These are phyloP conservation scores for Nemania sp. DNA, from an alignment of 2,329 filamentous ascomycete genomes.

Conservation along the genomic window DNA sequence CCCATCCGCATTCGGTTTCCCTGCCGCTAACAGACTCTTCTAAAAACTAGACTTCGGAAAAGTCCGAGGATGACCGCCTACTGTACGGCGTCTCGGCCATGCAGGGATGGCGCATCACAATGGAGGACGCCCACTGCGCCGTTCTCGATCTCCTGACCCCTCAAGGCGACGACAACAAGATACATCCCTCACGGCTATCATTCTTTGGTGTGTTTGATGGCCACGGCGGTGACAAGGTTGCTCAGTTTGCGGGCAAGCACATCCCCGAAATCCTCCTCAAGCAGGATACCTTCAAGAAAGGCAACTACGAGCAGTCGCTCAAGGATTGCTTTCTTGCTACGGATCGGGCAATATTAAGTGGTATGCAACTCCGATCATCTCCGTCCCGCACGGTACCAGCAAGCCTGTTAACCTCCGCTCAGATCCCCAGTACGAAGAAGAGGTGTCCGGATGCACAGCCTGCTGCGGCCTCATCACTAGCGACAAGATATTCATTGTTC, in stretches of 20 bases:
- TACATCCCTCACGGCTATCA: constrained; percentile 74
- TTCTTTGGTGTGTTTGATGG: constrained; percentile 99
- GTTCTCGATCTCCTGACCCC: constrained; percentile 80
- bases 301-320: constrained; percentile 91
- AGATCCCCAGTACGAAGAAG: constrained; percentile 97
- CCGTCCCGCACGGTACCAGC: not conserved
- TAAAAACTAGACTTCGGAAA: constrained; percentile 72
- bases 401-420: constrained; percentile 31
- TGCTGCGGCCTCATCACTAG: constrained; percentile 87
- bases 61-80: constrained; percentile 90
- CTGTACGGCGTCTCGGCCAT: constrained; percentile 95
- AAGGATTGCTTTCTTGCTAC: constrained; percentile 98
- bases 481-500: constrained; percentile 92
- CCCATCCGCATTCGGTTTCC: not conserved
- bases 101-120: constrained; percentile 99
- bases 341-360: constrained; percentile 92
- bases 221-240: constrained; percentile 96
- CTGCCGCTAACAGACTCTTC: constrained; percentile 16
- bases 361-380: constrained; percentile 54
- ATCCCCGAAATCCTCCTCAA: constrained; percentile 94
- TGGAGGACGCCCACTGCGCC: constrained; percentile 95
- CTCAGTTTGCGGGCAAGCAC: constrained; percentile 87
- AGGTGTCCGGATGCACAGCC: constrained; percentile 96
- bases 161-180: constrained; percentile 60
- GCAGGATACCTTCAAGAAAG: constrained; percentile 89